Base-by-base conservation (phyloP, 352 stramenopile genomes). In the Globisporangium carolinianum region DNA sequence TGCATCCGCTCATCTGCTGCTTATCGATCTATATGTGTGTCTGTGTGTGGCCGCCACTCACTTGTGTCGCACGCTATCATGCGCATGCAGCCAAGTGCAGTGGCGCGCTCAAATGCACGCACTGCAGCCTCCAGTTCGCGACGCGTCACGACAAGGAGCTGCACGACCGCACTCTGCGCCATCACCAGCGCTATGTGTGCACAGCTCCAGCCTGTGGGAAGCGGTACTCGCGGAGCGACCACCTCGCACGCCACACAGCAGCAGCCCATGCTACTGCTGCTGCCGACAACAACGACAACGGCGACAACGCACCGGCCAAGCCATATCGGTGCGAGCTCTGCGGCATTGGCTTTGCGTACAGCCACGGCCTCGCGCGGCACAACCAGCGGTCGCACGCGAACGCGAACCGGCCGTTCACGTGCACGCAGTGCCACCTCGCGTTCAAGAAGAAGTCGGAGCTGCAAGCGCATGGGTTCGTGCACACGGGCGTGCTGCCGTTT, bases 361-460 rank as follows among this genome's bases (percentile, higher is more conserved):
- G 83, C 32, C 83, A 93, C 54, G 83, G 73, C 0, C 62, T 93
- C 0, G 69, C 58, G 39, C 70, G 80, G 0, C 80, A 93, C 58
- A 61, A 57, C 41, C 70, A 82, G 24, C 70, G 67, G 42, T 80
- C 75, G 6, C 67, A 88, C 53, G 49, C 58, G 17, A 90, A 86
- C 55, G 62, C 67, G 43, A 75, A 86, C 49, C 49, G 63, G 11
- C 77, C 83, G 18, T 90, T 85, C 56, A 55, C 75, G 53, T 93
- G 83, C 51, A n/a, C 55, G 3, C 61, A 73, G 50, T 94, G 83
- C 63, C 62, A 87, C 0, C 63, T 79, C 51, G 59, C 67, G 41
- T 94, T 91, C 62, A 90, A 89, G 68, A 94, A 94, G 68, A 94
- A 91, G 67, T 79, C 65, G 50, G 65, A 82, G 8, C 63, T 94